Evolutionary conservation across 345 rosid species (phyloP).

Genomic region (Euphorbia peplus): DNA sequence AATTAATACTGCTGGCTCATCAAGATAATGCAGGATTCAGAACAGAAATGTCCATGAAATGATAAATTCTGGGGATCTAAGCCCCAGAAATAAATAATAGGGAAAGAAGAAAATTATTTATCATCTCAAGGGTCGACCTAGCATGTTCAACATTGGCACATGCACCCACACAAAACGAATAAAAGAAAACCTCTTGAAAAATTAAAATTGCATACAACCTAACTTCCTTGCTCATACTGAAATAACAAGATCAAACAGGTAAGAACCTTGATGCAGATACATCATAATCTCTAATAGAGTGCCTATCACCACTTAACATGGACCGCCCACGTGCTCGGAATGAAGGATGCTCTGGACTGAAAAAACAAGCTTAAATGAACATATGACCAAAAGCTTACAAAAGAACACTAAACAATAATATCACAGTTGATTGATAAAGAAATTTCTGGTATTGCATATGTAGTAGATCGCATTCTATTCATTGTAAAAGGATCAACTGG

Average conservation of each 20-base stretch:
- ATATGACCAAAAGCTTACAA: background rate
- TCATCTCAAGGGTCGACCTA: background rate
- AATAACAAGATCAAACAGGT: background rate
- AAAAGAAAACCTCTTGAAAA: background rate
- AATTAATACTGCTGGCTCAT: background rate
- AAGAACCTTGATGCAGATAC: conserved; percentile 68
- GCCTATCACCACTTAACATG: conserved; percentile 77
- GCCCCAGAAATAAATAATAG: background rate
- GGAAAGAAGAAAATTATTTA: background rate
- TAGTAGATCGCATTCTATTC: too few species aligned
- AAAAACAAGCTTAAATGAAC: conserved; percentile 20
- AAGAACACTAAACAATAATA: background rate
- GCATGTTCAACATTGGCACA: background rate
- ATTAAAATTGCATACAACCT: background rate
- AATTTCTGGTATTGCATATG: too few species aligned
- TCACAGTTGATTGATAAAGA: too few species aligned
- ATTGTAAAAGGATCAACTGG: too few species aligned
- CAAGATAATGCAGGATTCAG: background rate
- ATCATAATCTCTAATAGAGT: conserved; percentile 55
- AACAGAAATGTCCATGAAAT: background rate
- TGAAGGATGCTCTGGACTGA: conserved; percentile 94
- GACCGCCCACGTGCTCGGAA: conserved; percentile 69
- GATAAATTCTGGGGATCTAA: background rate
- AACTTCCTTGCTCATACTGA: background rate
- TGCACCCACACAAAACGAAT: background rate